Base-by-base conservation (phyloP, 2,329 filamentous ascomycete species). In the Juglanconis juglandina region DNA sequence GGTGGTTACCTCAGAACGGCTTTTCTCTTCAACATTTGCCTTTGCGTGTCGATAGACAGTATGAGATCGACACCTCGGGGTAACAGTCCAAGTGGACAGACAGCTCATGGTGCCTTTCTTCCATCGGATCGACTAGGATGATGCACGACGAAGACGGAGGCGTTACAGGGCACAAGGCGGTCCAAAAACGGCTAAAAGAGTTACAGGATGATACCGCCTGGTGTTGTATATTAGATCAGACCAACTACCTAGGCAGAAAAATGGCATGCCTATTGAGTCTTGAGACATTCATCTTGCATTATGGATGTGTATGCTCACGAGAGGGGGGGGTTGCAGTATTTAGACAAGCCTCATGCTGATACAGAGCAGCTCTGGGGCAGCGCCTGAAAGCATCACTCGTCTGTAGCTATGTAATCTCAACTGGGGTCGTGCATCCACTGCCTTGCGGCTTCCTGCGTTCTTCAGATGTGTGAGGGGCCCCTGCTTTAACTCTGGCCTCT, bases 191-290 rank as follows among this genome's bases (percentile, higher is more conserved):
- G 33, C 17, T 46, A 24, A 17, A 41, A 32, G 46, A 48, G 41
- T 37, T 33, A 35, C 14, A 50, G 52, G 53, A 57, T 55, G 58
- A 63, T 63, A 61, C 54, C 58, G 49, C 24, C 33, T 49, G 41
- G 42, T 47, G 41, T 56, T 47, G 33, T 41, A 57, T 60, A 34
- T 17, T 14, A 56, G 35, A 44, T 30, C 32, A 53, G 42, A 53
- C 33, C 37, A 48, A 37, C 35, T 44, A 48, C 5, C 24, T 32
- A 44, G 39, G 47, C 10, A 11, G 17, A 44, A 30, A 24, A 42
- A 34, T 49, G 14, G 24, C 14, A 49, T 39, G 35, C 30, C 30
- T 3, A 24, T 1, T 24, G 10, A 37, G 3, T 30, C 14, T 37
- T 44, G 37, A 11, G 35, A 13, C 9, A 47, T n/a, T 5, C 37